Conservation (phyloP, 2,329 filamentous ascomycete species). For the Seiridium unicorne region DNA sequence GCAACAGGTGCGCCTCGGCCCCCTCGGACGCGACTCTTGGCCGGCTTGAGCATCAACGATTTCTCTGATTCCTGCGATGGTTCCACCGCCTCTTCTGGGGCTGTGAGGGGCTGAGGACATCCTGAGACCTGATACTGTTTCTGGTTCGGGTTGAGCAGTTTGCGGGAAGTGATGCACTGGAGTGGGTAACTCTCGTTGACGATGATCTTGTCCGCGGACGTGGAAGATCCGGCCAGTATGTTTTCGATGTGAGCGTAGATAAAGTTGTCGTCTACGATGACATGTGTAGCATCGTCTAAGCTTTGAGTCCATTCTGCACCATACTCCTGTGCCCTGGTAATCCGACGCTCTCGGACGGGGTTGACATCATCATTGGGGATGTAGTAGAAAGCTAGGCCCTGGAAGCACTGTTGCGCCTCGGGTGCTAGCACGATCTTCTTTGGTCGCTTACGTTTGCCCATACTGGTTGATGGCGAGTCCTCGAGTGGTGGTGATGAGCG, state of each 20-base stretch:
- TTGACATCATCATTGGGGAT: constrained; percentile 78
- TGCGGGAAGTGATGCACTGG: constrained; percentile 62
- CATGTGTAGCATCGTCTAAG: constrained; percentile 66
- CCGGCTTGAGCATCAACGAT: constrained; percentile 50
- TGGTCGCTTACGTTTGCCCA: constrained; percentile 47
- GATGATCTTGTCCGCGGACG: constrained; percentile 44
- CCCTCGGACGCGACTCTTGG: constrained; percentile 32
- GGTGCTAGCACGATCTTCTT: constrained; percentile 42
- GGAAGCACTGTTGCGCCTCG: constrained; percentile 57
- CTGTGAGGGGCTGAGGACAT: constrained; percentile 28
- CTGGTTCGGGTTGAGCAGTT: constrained; percentile 57
- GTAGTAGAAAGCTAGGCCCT: constrained; percentile 67
- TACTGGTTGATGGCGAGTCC: constrained; percentile 19
- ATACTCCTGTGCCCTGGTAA: constrained; percentile 70
- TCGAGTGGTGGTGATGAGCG: constrained; percentile 17
- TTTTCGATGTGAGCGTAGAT: constrained; percentile 61
- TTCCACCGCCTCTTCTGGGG: constrained; percentile 9
- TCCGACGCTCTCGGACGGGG: constrained; percentile 65
- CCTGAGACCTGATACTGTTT: constrained; percentile 59
- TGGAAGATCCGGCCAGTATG: constrained; percentile 42
- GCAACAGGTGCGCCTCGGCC: constrained; percentile 35
- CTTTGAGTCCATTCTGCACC: constrained; percentile 70
- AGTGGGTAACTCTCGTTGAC: constrained; percentile 69
- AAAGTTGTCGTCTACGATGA: constrained; percentile 73
- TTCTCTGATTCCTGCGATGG: constrained; percentile 17